Evolutionary conservation across 345 rosid species (phyloP), one percentile per base, ranked within the genome.

Genomic region (Eucalyptus polyanthemos): DNA sequence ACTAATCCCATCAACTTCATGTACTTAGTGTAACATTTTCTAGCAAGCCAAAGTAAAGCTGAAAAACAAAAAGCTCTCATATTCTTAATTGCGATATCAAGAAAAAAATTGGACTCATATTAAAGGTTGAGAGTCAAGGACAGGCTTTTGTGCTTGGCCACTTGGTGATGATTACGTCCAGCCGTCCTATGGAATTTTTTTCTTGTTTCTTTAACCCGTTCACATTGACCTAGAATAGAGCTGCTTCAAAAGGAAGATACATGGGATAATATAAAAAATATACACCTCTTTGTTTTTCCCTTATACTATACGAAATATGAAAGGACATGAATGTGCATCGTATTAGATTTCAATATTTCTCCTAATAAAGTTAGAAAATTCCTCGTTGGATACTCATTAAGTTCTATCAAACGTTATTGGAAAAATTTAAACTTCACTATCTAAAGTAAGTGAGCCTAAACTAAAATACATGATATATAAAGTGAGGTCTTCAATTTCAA

Each of bases 381-480:
- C 6, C 1, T 60, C 0, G 16, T 60, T 0, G 1, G 1, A 11
- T 60, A 0, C 31, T 60, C 67, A 45, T 45, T 45, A 45, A 45
- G 11, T 45, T 11, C 49, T 45, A 45, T 45, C 49, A 10, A 45
- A 45, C 49, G 49, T 45, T 45, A 45, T 45, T 45, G 1, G 49
- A 45, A 45, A 10, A 51, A 3, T 53, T 53, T 65, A 4, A 29
- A 65, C 34, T 29, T 65, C 14, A n/a, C 19, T 14, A 65, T 62
- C 5, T 7, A 3, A 53, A 53, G 0, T 53, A 19, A 53, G 56
- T 7, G 4, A 51, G 22, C 8, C 9, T 53, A 14, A 29, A 65
- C n/a, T n/a, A 65, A 65, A 12, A 65, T 65, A 29, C 1, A 14
- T n/a, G 34, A 14, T 65, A 12, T 62, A 12, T 62, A 6, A 27